phyloP scores from a whole-genome alignment of 2,329 filamentous ascomycete species.

The Aspergillus sp. region DNA sequence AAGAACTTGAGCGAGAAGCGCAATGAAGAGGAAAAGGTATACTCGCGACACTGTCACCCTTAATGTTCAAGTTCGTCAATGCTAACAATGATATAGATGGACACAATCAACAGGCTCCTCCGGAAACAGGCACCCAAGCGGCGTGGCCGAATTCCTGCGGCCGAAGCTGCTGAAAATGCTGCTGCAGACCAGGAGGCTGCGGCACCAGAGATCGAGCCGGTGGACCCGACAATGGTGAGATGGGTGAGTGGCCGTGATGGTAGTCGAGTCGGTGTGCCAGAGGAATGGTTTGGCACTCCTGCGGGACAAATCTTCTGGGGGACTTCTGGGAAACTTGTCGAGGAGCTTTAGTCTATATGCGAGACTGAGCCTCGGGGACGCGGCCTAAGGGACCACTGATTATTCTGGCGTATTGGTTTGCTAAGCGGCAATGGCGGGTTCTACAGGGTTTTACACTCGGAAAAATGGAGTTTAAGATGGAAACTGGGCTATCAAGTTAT shows the following conservation, averaged over 20 bases:
- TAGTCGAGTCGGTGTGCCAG: slow-evolving; percentile 49
- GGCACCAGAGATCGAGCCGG: slow-evolving; percentile 37
- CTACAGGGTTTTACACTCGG: slow-evolving; percentile 14
- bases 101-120: slow-evolving; percentile 70
- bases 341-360: slow-evolving; percentile 37
- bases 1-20: slow-evolving; percentile 77
- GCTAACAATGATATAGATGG: slow-evolving; percentile 55
- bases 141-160: slow-evolving; percentile 53
- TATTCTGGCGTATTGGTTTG: slow-evolving; percentile 29
- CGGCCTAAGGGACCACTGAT: slow-evolving; percentile 18
- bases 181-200: slow-evolving; percentile 44
- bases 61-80: neutral
- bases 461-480: slow-evolving; percentile 15
- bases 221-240: slow-evolving; percentile 51
- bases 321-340: slow-evolving; percentile 39
- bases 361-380: neutral
- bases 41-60: slow-evolving; percentile 36
- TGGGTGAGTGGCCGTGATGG: slow-evolving; percentile 51
- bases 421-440: slow-evolving; percentile 21
- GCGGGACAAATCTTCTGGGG: slow-evolving; percentile 46
- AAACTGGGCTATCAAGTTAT: slow-evolving; percentile 1
- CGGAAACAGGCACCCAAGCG: slow-evolving; percentile 68
- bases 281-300: slow-evolving; percentile 53
- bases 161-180: slow-evolving; percentile 48
- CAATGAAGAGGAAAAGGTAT: slow-evolving; percentile 77